Evolutionary conservation across 176 grass and related monocot species (phyloP).

Genomic region (Musa beccarii): DNA sequence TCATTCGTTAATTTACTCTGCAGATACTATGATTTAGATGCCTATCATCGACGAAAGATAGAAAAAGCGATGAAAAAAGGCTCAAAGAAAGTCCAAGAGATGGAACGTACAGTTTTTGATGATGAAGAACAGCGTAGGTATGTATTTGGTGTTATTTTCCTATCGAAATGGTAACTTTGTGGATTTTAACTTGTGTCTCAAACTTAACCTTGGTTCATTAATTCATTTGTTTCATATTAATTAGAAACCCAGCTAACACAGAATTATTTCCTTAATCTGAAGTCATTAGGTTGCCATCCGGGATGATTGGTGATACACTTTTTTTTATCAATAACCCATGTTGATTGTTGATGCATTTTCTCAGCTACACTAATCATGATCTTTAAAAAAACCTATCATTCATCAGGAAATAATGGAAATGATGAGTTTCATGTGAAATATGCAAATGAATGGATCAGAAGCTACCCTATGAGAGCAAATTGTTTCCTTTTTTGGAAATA

Average conservation of each 20-base stretch:
- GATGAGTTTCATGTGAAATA: no score
- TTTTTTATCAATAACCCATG: no score
- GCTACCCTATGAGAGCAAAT: no score
- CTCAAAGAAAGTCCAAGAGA: slow-evolving; percentile 34
- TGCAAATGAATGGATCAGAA: no score
- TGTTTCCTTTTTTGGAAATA: no score
- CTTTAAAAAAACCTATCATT: no score
- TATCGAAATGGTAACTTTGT: not conserved
- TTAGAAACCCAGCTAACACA: not conserved
- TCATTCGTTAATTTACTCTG: slow-evolving; percentile 4
- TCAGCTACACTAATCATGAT: no score
- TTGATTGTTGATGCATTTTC: no score
- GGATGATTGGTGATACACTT: no score
- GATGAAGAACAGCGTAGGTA: slow-evolving; percentile 90
- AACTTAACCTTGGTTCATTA: not conserved
- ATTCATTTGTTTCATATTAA: not conserved
- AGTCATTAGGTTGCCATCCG: no score
- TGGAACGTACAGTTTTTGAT: slow-evolving; percentile 78
- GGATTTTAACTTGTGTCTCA: not conserved
- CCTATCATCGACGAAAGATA: slow-evolving; percentile 55
- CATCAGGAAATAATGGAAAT: no score
- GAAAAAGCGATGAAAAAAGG: slow-evolving; percentile 84
- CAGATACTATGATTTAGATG: slow-evolving; percentile 95
- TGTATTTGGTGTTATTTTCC: slow-evolving; percentile 13
- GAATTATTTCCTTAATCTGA: no score